Evolutionary conservation across 2,329 filamentous ascomycete species (phyloP).

Genomic region (Curvularia hawaiiensis): DNA sequence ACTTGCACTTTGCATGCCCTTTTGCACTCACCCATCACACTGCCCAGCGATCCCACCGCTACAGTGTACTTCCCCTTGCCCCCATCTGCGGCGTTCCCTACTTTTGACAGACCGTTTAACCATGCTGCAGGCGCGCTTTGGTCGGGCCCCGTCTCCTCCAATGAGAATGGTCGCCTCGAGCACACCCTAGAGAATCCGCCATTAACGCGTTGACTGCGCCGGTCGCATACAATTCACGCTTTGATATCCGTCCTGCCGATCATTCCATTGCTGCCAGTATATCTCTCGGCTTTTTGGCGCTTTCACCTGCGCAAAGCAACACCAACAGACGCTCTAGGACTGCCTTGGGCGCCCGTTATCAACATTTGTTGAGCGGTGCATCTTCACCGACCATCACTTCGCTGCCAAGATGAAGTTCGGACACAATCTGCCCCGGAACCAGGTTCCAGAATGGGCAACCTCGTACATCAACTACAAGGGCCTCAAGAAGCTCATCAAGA

Average conservation of each 20-base stretch:
- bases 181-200: constrained; percentile 27
- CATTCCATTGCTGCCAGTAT: constrained; percentile 16
- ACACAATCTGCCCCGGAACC: constrained; percentile 72
- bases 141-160: constrained; percentile 34
- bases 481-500: constrained; percentile 94
- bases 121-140: constrained; percentile 40
- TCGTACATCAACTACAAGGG: constrained; percentile 90
- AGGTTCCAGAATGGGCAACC: constrained; percentile 85
- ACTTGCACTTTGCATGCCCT: constrained; percentile 6
- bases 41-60: constrained; percentile 29
- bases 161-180: constrained; percentile 37
- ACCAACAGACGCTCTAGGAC: not conserved
- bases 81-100: constrained; percentile 31
- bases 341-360: constrained; percentile 1
- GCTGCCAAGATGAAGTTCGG: constrained; percentile 53
- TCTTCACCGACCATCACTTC: not conserved
- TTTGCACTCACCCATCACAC: constrained; percentile 24
- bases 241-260: constrained; percentile 13
- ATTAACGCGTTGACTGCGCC: constrained; percentile 27
- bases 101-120: constrained; percentile 40
- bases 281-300: constrained; percentile 21
- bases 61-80: constrained; percentile 39
- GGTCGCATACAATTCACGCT: constrained; percentile 21
- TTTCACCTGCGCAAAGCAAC: constrained; percentile 15
- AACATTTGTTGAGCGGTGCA: not conserved